A percentile compares a stretch with the other conserved stretches of the same genome.
Evolutionary conservation across 2,329 filamentous ascomycete genomes (phyloP).

Genomic region (Ophiostoma himal-ulmi): DNA sequence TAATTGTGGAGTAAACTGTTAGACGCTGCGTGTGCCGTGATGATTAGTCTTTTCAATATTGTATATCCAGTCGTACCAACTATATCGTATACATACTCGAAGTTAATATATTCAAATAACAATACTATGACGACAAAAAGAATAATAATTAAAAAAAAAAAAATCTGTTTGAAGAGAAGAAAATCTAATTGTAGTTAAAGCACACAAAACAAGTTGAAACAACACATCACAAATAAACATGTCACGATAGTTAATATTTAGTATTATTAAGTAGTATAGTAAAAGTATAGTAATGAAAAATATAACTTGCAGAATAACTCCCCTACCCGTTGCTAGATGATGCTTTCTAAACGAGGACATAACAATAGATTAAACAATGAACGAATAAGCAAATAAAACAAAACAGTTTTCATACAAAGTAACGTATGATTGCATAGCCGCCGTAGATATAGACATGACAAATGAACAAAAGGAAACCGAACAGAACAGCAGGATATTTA

Average conservation of each 20-base stretch:
- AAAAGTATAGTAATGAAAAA: background rate
- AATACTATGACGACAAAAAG: background rate
- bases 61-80: no score
- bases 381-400: background rate
- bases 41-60: background rate
- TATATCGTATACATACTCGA: no score
- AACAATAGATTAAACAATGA: background rate
- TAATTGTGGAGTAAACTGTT: background rate
- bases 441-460: background rate
- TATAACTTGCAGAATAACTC: background rate
- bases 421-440: background rate
- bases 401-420: background rate
- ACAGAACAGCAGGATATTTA: background rate
- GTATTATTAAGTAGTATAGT: constrained; percentile 5
- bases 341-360: constrained; percentile 14
- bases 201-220: no score
- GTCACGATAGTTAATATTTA: background rate
- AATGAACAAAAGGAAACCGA: background rate
- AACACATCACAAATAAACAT: background rate
- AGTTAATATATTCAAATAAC: no score
- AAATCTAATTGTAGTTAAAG: no score
- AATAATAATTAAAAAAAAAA: background rate
- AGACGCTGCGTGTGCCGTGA: background rate
- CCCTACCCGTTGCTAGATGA: constrained; percentile 11
- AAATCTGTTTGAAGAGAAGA: no score